Conservation (phyloP, 495 filamentous ascomycete species). For the Penicillium ucsense region DNA sequence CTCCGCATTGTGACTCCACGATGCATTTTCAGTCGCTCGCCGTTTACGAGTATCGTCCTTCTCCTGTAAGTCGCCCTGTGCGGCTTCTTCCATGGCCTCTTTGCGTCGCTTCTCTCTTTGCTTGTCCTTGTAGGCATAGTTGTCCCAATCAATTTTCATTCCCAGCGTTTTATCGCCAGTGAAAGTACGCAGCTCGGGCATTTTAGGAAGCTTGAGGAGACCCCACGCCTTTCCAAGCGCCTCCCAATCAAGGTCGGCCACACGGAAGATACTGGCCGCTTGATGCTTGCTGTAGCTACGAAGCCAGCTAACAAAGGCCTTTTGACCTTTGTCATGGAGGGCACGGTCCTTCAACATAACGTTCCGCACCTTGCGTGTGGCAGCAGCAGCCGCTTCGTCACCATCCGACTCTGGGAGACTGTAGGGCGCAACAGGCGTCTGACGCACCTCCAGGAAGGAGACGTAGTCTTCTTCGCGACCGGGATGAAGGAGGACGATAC, state of each 20-base stretch:
- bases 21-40: constrained; percentile 44
- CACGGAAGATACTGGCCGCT: constrained; percentile 81
- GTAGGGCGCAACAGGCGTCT: constrained; percentile 70
- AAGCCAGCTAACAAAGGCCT: constrained; percentile 88
- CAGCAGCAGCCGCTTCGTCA: constrained; percentile 43
- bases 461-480: constrained; percentile 85
- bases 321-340: constrained; percentile 77
- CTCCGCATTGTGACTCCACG: constrained; percentile 81
- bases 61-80: constrained; percentile 16
- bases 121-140: constrained; percentile 68
- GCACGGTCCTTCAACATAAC: constrained; percentile 63
- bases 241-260: constrained; percentile 73
- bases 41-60: constrained; percentile 24
- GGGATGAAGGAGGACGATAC: constrained; percentile 73
- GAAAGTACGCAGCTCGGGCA: constrained; percentile 78
- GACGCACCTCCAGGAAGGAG: constrained; percentile 74
- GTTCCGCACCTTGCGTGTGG: constrained; percentile 48
- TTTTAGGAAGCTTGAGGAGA: constrained; percentile 77
- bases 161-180: constrained; percentile 55
- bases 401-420: constrained; percentile 40
- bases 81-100: constrained; percentile 40
- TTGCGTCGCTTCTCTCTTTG: constrained; percentile 61
- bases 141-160: constrained; percentile 48
- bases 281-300: constrained; percentile 85
- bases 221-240: constrained; percentile 75